A percentile compares a stretch with the other conserved stretches of the same genome.
These are phyloP conservation scores for Arabidopsis thaliana DNA, from an alignment of 345 rosid genomes.

Conservation along the genomic window DNA sequence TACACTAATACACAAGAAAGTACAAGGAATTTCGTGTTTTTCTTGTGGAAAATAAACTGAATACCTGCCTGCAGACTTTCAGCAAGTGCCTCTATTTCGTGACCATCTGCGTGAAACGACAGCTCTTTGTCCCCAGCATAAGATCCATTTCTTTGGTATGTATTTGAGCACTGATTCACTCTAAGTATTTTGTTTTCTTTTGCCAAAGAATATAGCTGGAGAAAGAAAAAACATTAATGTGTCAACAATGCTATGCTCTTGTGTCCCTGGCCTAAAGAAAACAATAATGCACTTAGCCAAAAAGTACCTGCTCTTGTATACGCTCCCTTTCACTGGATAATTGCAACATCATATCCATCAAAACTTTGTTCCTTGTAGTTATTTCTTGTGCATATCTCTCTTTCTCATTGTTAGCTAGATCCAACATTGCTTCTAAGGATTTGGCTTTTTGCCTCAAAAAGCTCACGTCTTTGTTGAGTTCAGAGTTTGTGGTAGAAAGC, in stretches of 20 bases:
- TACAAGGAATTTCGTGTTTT: background rate
- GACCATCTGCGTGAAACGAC: conserved; percentile 38
- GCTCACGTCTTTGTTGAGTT: conserved; percentile 62
- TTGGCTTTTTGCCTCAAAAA: conserved; percentile 57
- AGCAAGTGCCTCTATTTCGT: conserved; percentile 45
- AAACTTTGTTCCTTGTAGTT: conserved; percentile 56
- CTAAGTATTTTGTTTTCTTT: conserved; percentile 61
- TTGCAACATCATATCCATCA: conserved; percentile 75
- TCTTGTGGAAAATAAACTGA: conserved; percentile 5
- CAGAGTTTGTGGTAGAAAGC: conserved; percentile 67
- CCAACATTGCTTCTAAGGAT: conserved; percentile 62
- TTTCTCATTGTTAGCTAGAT: conserved; percentile 58
- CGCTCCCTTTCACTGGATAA: conserved; percentile 80
- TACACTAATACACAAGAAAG: conserved; percentile 12
- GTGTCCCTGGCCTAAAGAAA: conserved; percentile 12
- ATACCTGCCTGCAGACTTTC: conserved; percentile 66
- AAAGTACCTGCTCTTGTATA: conserved; percentile 75
- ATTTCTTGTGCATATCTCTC: conserved; percentile 67
- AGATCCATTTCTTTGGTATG: conserved; percentile 28
- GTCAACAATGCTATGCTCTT: conserved; percentile 9
- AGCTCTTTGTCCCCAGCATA: conserved; percentile 44
- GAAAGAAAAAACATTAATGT: conserved; percentile 30
- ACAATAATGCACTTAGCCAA: background rate
- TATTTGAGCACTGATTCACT: conserved; percentile 50
- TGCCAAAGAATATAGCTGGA: conserved; percentile 63